Conservation (phyloP, 2,329 filamentous ascomycete species). For the Byssothecium circinans region DNA sequence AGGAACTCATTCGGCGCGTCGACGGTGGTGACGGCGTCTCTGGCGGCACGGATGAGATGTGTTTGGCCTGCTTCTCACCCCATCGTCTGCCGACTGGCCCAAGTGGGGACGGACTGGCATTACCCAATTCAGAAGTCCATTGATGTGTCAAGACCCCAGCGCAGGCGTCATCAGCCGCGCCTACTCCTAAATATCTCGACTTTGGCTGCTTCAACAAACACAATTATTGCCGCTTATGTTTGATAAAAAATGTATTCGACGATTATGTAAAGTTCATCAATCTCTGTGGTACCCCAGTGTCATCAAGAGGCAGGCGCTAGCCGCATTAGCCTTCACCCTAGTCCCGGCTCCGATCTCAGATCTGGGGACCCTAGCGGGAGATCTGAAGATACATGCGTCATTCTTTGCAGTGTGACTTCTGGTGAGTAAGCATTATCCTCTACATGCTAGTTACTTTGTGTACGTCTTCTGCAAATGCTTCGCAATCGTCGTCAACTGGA, state of each 20-base stretch:
- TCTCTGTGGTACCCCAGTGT: not conserved
- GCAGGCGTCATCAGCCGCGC: conserved; percentile 6
- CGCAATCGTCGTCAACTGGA: conserved; percentile 70
- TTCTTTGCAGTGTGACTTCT: too few relatives aligned
- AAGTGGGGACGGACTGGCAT: conserved; percentile 3
- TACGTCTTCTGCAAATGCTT: conserved; percentile 71
- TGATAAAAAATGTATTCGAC: too few relatives aligned
- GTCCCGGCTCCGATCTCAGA: not conserved
- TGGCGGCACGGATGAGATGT: conserved; percentile 17
- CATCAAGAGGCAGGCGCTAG: not conserved
- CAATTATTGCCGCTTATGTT: too few relatives aligned
- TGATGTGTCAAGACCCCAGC: too few relatives aligned
- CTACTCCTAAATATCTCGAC: too few relatives aligned
- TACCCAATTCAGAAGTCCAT: not conserved
- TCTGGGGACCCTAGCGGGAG: too few relatives aligned
- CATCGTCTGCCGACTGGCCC: conserved; percentile 17
- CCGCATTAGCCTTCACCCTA: not conserved
- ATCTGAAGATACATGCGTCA: not conserved
- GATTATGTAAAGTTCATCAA: not conserved
- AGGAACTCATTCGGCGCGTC: too few relatives aligned
- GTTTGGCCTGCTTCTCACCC: conserved; percentile 6
- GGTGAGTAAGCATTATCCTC: too few relatives aligned
- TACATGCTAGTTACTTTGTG: conserved; percentile 60
- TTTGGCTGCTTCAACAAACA: too few relatives aligned
- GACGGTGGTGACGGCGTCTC: too few relatives aligned